phyloP scores from a whole-genome alignment of 345 rosid species.

The Barbarea vulgaris region DNA sequence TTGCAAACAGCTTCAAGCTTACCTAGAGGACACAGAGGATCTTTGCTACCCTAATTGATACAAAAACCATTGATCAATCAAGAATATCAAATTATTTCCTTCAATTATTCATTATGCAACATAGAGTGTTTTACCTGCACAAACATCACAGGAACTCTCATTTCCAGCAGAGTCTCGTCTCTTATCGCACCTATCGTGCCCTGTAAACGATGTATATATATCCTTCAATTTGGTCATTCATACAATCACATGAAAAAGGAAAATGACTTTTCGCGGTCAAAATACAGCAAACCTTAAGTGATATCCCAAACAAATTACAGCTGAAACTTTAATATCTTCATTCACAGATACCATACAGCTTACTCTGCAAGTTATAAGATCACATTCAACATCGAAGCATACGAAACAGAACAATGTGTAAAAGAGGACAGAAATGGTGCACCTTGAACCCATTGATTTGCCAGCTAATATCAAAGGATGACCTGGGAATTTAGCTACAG shows the following conservation, averaged over 20 bases:
- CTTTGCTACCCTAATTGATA: conserved; percentile 62
- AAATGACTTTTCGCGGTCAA: no score
- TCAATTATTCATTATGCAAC: no score
- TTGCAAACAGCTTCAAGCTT: conserved; percentile 65
- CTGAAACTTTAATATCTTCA: conserved; percentile 55
- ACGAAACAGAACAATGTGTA: not conserved
- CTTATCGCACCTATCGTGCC: no score
- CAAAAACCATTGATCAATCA: conserved; percentile 5
- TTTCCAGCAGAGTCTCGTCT: conserved; percentile 67
- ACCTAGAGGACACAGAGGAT: conserved; percentile 69
- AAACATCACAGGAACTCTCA: conserved; percentile 69
- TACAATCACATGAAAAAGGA: no score
- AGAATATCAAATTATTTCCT: no score
- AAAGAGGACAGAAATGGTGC: not conserved
- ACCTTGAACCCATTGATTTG: conserved; percentile 97
- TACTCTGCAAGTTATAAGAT: conserved; percentile 48
- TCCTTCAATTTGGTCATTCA: no score
- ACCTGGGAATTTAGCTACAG: conserved; percentile 57
- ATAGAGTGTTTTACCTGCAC: no score
- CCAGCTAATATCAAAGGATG: conserved; percentile 86
- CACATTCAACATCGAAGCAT: not conserved
- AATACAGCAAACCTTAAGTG: conserved; percentile 92
- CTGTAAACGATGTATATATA: no score
- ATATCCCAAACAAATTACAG: conserved; percentile 82
- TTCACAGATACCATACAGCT: conserved; percentile 78